Percentiles rank a stretch among this genome's conserved stretches.
Conservation (phyloP, 179 eudicot genomes). For the Heliamphora pulchella region DNA sequence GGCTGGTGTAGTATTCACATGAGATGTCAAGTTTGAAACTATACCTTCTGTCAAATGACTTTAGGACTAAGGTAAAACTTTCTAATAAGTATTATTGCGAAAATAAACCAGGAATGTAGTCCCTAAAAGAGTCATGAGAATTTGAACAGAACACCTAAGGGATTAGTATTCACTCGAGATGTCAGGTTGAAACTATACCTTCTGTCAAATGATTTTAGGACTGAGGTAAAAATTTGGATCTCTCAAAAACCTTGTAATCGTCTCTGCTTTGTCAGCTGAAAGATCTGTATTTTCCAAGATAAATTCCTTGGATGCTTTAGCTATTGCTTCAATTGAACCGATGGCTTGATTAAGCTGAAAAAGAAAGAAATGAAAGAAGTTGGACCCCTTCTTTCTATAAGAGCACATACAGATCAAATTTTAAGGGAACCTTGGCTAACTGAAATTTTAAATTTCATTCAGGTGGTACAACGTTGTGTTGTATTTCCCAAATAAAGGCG, state of each 20-base stretch:
- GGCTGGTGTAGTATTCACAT: neutral
- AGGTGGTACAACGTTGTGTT: neutral
- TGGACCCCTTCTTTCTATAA: neutral
- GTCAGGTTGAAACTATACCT: neutral
- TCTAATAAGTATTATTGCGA: too few species aligned
- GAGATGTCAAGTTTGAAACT: neutral
- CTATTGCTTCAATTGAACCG: slow-evolving; percentile 88
- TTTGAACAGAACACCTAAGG: too few species aligned
- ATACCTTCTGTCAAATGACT: slow-evolving; percentile 30
- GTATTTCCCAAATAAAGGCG: neutral
- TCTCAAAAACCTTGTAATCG: slow-evolving; percentile 54
- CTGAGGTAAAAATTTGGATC: slow-evolving; percentile 66
- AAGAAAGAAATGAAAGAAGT: slow-evolving; percentile 4
- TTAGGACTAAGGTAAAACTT: slow-evolving; percentile 65
- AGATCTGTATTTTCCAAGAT: slow-evolving; percentile 80
- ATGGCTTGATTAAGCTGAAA: slow-evolving; percentile 74
- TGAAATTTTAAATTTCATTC: neutral
- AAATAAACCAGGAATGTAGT: too few species aligned
- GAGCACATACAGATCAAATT: neutral
- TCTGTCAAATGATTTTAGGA: slow-evolving; percentile 48
- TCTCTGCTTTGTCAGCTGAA: slow-evolving; percentile 78
- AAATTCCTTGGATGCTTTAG: slow-evolving; percentile 68
- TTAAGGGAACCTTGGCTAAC: neutral
- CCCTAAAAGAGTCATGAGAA: too few species aligned
- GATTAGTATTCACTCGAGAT: neutral